Conservation (phyloP, 139 green algal species). For the Gonium pectorale region DNA sequence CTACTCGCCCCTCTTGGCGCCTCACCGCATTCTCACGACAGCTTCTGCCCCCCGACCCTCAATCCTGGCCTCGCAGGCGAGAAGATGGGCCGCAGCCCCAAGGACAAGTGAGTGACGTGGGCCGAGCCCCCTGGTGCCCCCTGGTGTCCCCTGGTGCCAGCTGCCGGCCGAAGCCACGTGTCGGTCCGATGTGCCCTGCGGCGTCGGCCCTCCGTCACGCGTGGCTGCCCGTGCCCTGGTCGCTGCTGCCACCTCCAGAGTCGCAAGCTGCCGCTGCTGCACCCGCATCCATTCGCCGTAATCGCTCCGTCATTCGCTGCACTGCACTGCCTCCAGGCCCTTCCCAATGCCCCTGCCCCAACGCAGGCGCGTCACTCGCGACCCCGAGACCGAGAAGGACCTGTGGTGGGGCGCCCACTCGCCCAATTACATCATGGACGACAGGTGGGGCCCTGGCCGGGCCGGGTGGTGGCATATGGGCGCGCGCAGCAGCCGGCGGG, state of each 20-base stretch:
- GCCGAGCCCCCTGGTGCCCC: no score
- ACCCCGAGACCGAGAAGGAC: constrained; percentile 76
- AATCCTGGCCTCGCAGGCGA: constrained; percentile 1
- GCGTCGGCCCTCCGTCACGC: no score
- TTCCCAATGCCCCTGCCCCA: neutral
- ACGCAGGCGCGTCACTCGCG: constrained; percentile 91
- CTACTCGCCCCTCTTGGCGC: no score
- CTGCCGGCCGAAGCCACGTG: no score
- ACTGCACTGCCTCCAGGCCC: neutral
- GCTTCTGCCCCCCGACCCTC: no score
- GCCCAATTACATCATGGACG: constrained; percentile 62
- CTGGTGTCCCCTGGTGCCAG: no score
- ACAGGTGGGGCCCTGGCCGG: constrained; percentile 1
- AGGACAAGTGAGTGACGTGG: constrained; percentile 49
- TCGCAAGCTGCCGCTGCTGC: no score
- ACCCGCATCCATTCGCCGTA: neutral
- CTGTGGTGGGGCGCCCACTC: constrained; percentile 84
- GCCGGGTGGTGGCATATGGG: neutral
- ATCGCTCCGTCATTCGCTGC: neutral
- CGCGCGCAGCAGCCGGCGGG: neutral
- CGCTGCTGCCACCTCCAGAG: no score
- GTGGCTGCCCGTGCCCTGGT: no score
- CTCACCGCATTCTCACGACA: no score
- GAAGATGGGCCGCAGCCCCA: constrained; percentile 40
- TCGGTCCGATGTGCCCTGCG: no score